These are phyloP conservation scores for Neofusicoccum sp. DNA, from an alignment of 2,329 filamentous ascomycete genomes.

Conservation along the genomic window DNA sequence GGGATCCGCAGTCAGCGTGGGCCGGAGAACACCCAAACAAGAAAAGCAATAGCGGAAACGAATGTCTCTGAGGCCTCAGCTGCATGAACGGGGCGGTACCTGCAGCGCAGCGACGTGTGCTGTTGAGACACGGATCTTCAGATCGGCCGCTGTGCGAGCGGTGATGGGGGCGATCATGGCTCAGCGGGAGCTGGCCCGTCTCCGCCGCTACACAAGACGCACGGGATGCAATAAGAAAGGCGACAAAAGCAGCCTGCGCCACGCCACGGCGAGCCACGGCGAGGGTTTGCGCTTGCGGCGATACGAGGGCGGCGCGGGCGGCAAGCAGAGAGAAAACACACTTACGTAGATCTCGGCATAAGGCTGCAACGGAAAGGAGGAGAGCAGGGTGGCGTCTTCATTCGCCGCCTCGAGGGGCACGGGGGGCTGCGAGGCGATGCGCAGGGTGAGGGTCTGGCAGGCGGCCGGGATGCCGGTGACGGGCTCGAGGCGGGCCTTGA, in stretches of 20 bases:
- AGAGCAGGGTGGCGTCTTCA: conserved; percentile 68
- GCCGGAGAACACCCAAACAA: neutral
- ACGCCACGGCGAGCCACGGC: too few species aligned
- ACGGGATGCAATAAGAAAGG: neutral
- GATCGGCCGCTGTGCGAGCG: neutral
- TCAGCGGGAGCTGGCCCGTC: neutral
- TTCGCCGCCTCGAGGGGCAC: conserved; percentile 67
- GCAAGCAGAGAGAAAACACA: conserved; percentile 34
- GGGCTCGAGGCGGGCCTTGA: conserved; percentile 86
- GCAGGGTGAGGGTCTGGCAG: conserved; percentile 73
- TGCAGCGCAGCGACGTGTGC: neutral
- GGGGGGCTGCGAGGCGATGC: conserved; percentile 60
- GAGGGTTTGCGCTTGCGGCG: conserved; percentile 8
- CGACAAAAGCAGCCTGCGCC: neutral
- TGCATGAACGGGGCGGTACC: neutral
- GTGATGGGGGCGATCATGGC: neutral
- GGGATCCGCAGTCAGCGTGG: neutral
- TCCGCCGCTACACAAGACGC: conserved; percentile 1
- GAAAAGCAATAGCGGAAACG: neutral
- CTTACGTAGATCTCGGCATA: conserved; percentile 81
- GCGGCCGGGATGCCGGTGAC: conserved; percentile 87
- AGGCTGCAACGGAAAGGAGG: conserved; percentile 64
- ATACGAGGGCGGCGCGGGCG: conserved; percentile 25
- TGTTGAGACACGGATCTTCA: conserved; percentile 6
- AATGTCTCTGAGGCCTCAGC: neutral